A percentile compares a stretch with the other conserved stretches of the same genome.
phyloP scores from a whole-genome alignment of 2,329 filamentous ascomycete species.

The Nakataea oryzae region DNA sequence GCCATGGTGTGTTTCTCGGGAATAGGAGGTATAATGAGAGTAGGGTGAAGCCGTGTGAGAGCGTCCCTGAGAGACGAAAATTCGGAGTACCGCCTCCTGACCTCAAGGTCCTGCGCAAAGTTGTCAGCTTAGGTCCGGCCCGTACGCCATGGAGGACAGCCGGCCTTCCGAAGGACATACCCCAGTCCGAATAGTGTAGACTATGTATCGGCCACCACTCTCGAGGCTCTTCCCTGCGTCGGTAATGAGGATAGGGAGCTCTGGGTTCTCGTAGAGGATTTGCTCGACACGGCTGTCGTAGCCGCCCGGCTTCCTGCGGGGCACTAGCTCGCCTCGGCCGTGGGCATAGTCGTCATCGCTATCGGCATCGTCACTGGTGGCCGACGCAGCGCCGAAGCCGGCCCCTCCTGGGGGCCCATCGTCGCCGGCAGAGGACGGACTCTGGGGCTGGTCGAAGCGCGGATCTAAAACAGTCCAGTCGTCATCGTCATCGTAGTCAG shows the following conservation, averaged over 20 bases:
- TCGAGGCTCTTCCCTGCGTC: conserved; percentile 93
- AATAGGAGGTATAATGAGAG: conserved; percentile 89
- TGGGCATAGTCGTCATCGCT: conserved; percentile 28
- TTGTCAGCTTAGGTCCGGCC: conserved; percentile 3
- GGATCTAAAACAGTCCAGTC: conserved; percentile 37
- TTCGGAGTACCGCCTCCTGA: conserved; percentile 90
- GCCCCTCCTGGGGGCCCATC: conserved; percentile 42
- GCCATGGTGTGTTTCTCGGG: conserved; percentile 99
- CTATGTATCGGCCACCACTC: conserved; percentile 85
- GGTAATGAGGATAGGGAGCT: conserved; percentile 81
- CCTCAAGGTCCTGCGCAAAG: conserved; percentile 72
- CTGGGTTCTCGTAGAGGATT: conserved; percentile 90
- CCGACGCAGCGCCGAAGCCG: conserved; percentile 18
- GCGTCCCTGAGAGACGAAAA: conserved; percentile 87
- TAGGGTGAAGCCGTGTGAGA: conserved; percentile 84
- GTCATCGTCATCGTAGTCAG: conserved; percentile 25
- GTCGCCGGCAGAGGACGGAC: conserved; percentile 60
- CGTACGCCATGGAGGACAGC: not conserved
- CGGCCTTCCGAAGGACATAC: conserved; percentile 33
- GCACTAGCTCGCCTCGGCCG: conserved; percentile 31
- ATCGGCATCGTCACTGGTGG: conserved; percentile 25
- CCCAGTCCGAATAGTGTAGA: conserved; percentile 92
- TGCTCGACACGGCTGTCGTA: conserved; percentile 97
- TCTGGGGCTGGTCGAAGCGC: conserved; percentile 57
- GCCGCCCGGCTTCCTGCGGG: conserved; percentile 66